phyloP scores from a whole-genome alignment of 2,329 filamentous ascomycete species.

The Pseudogymnoascus sp. region DNA sequence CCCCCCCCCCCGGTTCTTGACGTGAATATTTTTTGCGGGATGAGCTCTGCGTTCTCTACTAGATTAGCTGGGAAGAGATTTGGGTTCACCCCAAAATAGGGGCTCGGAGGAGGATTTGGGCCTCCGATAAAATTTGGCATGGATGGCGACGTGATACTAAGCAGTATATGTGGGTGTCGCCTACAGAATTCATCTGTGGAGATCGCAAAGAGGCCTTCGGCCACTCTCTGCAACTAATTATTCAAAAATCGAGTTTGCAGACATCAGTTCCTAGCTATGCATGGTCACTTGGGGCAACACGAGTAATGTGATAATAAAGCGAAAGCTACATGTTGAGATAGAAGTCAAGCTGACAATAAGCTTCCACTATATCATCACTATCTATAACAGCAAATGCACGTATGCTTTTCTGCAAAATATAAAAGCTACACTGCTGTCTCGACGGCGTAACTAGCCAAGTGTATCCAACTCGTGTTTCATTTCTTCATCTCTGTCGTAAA shows the following conservation, averaged over 20 bases:
- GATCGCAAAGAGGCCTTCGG: neutral
- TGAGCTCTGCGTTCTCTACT: too few species aligned
- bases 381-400: neutral
- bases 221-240: neutral
- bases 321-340: neutral
- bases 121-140: neutral
- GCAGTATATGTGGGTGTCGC: neutral
- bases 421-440: neutral
- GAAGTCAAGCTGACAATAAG: neutral
- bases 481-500: constrained; percentile 49
- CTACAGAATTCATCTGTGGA: neutral
- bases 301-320: neutral
- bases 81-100: neutral
- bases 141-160: neutral
- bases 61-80: neutral
- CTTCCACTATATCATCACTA: neutral
- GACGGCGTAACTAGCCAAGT: neutral
- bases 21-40: too few species aligned
- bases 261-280: neutral
- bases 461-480: neutral
- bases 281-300: neutral
- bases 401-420: neutral
- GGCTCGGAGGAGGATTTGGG: neutral
- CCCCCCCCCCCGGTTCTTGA: too few species aligned
- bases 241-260: neutral